These are phyloP conservation scores for Pulveroboletus sp. DNA, from an alignment of 768 basidiomycete species.

Conservation along the genomic window DNA sequence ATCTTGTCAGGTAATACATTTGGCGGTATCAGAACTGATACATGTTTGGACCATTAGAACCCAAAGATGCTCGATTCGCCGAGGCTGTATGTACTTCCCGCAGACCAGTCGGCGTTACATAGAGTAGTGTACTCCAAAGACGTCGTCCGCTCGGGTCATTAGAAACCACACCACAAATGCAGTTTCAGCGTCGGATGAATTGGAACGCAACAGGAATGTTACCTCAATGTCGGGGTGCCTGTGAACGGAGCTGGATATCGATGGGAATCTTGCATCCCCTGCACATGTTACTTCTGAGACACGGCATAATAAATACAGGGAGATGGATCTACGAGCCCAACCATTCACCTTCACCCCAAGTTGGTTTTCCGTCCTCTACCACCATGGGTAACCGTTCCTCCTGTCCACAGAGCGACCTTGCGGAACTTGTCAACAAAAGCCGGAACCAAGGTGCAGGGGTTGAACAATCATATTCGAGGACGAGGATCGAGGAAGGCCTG, in stretches of 20 bases:
- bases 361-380: background rate
- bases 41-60: background rate
- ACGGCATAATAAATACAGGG: too few species aligned
- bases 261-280: background rate
- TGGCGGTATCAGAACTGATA: background rate
- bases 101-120: background rate
- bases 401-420: background rate
- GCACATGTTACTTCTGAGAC: too few species aligned
- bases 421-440: background rate
- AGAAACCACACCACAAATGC: too few species aligned
- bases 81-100: too few species aligned
- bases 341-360: too few species aligned
- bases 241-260: background rate
- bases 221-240: background rate
- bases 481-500: background rate
- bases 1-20: background rate
- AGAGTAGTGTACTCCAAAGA: background rate
- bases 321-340: too few species aligned
- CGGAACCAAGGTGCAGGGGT: background rate
- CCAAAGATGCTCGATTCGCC: background rate
- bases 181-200: background rate
- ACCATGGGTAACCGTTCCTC: constrained; percentile 2
- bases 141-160: background rate
- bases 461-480: constrained; percentile 1
- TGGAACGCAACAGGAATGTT: background rate